Base-by-base conservation (phyloP, 495 filamentous ascomycete genomes). In the Talaromyces thailandensis region DNA sequence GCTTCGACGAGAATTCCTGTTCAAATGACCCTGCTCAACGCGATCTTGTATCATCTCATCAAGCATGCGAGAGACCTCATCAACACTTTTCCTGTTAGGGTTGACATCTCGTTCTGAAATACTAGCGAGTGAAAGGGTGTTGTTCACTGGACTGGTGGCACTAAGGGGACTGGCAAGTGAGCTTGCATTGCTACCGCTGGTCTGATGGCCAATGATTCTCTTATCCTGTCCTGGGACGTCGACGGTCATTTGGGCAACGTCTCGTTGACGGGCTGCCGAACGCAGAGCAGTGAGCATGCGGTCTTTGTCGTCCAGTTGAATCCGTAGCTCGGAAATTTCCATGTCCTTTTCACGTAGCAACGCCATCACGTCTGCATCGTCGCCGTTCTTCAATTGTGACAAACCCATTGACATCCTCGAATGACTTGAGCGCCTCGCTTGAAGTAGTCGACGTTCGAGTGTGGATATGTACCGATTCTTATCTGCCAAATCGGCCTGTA, bases 381-480 rank as follows among this genome's bases (percentile, higher is more conserved):
- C 89, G 31, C 78, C 79, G 14, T 74, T 63, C 66, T 86, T 88
- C 35, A 82, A 77, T 16, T 78, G 73, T 4, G 77, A 81, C 59
- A 91, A 78, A 2, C 86, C 86, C 31, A 87, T 82, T 31, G 91
- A 94, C 57, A 93, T 86, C 25, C 93, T 84, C 2, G 89, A 91
- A 59, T 95, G 91, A 72, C 93, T 96, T 9, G 91, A 91, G 24
- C 94, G 86, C 59, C 95, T 82, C 24, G 95, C 94, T 69, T 98
- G 94, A 16, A 98, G 79, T 0, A 98, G 78, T 8, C 94, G 86
- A 69, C 93, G 91, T 77, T 98, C 94, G 2, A 98, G 77, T 0
- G 93, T 97, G 26, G 88, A 82, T 64, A 98, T 96, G 71, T 98
- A 98, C 48, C 95, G 90, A 65, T 95, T 96, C 76, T 96, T 97